Conservation (phyloP, 306 rosid species). For the Dalbergia oliveri region DNA sequence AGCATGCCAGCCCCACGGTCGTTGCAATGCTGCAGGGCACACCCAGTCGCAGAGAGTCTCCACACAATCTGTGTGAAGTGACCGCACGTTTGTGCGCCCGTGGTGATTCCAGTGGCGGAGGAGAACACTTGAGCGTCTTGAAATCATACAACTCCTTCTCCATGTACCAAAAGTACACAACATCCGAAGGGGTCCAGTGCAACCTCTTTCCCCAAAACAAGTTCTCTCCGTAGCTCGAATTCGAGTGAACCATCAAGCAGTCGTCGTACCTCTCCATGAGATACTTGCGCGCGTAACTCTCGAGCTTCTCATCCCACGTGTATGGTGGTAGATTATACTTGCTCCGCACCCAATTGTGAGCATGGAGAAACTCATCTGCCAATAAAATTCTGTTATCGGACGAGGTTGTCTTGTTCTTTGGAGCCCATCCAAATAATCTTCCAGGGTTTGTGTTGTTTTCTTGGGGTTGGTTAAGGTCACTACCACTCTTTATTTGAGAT, state of each 20-base stretch:
- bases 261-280: conserved; percentile 42
- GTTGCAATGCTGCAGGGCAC: conserved; percentile 52
- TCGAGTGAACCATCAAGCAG: conserved; percentile 60
- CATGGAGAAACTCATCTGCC: conserved; percentile 54
- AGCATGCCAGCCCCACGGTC: conserved; percentile 17
- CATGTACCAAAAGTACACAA: conserved; percentile 54
- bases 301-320: conserved; percentile 60
- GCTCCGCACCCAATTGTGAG: conserved; percentile 63
- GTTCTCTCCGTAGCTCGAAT: conserved; percentile 63
- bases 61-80: conserved; percentile 85
- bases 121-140: conserved; percentile 35
- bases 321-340: conserved; percentile 17
- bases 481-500: background rate
- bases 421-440: conserved; percentile 37
- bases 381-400: background rate
- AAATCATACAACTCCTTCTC: conserved; percentile 49
- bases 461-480: background rate
- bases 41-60: conserved; percentile 59
- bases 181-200: conserved; percentile 59
- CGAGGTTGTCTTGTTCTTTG: rapidly evolving
- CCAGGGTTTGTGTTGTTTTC: background rate
- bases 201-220: conserved; percentile 54
- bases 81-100: conserved; percentile 43
- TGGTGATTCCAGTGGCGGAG: background rate
- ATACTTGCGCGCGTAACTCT: conserved; percentile 49